Evolutionary conservation across 2,329 filamentous ascomycete species (phyloP).

Genomic region (Monosporascus sp.): DNA sequence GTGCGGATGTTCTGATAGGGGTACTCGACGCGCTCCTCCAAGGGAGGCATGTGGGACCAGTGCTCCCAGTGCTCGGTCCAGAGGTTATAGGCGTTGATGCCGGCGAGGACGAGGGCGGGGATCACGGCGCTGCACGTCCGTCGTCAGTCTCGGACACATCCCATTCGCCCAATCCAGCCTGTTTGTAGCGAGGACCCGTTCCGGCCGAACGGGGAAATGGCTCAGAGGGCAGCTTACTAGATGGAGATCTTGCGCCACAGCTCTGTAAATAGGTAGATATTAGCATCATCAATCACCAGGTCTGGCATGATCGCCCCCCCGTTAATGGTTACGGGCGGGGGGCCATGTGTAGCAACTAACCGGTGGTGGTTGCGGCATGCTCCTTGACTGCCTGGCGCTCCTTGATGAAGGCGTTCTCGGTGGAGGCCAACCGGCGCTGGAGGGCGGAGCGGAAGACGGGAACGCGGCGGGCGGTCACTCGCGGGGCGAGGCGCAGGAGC

Average conservation of each 20-base stretch:
- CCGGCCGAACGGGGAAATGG: background rate
- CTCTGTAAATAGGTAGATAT: conserved; percentile 49
- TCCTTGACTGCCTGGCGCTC: conserved; percentile 88
- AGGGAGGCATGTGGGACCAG: conserved; percentile 76
- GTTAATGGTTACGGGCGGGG: too few relatives aligned
- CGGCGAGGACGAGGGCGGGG: conserved; percentile 66
- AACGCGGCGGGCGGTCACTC: conserved; percentile 54
- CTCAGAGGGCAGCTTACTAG: conserved; percentile 62
- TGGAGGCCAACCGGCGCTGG: conserved; percentile 70
- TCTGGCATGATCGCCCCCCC: too few relatives aligned
- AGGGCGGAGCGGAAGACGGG: conserved; percentile 49
- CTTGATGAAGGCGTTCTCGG: conserved; percentile 89
- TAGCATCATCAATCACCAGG: conserved; percentile 17
- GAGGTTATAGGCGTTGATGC: conserved; percentile 80
- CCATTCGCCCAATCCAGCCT: too few relatives aligned
- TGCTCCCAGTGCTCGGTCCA: conserved; percentile 99
- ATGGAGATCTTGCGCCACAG: conserved; percentile 95
- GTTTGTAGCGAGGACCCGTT: background rate
- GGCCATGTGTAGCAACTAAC: conserved; percentile 47
- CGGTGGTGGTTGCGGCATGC: conserved; percentile 78
- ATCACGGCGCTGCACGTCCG: conserved; percentile 59
- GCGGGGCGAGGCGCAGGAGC: conserved; percentile 58
- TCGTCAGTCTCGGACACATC: background rate
- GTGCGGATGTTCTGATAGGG: conserved; percentile 95
- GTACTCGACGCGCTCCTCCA: conserved; percentile 91